Evolutionary conservation across 495 filamentous ascomycete genomes (phyloP), one percentile per base, ranked within the genome.

Genomic region (Thermochaetoides thermophila): DNA sequence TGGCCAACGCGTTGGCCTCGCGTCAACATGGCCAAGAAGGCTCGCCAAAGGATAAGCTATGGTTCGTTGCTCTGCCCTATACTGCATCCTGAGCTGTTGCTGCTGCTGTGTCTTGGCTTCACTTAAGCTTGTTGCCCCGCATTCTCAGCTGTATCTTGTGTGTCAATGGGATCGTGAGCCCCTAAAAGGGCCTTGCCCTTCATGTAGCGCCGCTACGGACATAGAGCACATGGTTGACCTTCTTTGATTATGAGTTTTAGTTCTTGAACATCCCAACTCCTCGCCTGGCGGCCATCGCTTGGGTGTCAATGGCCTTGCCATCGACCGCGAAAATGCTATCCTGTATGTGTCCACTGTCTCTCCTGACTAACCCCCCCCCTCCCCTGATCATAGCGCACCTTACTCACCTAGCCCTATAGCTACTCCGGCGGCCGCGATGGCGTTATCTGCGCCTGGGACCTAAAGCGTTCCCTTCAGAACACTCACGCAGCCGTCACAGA

Each of bases 361-460:
- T 12, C n/a, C 33, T 10, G 14, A 27, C 16, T 22, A 18, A 16
- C 29, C 15, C 18, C 32, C 4, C 16, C 18, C 34, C n/a, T 11
- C 3, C 17, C 1, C 37, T 43, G n/a, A 41, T 19, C 31, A 14
- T 34, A 27, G 48, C n/a, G n/a, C n/a, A n/a, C n/a, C n/a, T n/a
- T n/a, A n/a, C n/a, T n/a, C n/a, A n/a, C n/a, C n/a, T n/a, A n/a
- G n/a, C n/a, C n/a, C n/a, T 40, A 28, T 44, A 95, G 87, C 38
- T 97, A 96, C 55, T 93, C 89, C 16, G 89, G 84, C 34, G 89
- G 89, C 39, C 77, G 89, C 52, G 89, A 96, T 60, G 89, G 89
- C 32, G 79, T 91, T 29, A 76, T 97, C 40, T 97, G 89, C 55
- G 84, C 87, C 38, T 97, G 89, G 89, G 73, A 94, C 52, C 61